Evolutionary conservation across 805 yeast genomes (phyloP).

Genomic region (Torulaspora indica): DNA sequence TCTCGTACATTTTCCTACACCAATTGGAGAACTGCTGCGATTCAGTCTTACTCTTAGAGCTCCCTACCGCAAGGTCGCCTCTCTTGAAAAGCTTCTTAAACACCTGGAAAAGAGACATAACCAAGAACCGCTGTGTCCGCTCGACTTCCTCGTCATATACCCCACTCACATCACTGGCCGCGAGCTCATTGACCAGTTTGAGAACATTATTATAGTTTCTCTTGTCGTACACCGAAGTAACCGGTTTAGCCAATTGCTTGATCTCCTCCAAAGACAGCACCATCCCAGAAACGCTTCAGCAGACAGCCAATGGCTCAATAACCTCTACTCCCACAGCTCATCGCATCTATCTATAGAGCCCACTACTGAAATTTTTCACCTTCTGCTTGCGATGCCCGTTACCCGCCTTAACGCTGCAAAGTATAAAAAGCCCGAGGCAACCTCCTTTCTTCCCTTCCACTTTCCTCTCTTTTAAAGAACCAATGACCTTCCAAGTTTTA

Average conservation of each 20-base stretch:
- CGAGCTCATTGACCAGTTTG: constrained; percentile 27
- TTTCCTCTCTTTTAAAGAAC: constrained; percentile 15
- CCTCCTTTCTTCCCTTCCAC: not conserved
- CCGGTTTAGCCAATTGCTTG: constrained; percentile 27
- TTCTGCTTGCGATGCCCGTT: not conserved
- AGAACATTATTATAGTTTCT: constrained; percentile 33
- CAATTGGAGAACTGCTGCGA: constrained; percentile 47
- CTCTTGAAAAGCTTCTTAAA: constrained; percentile 34
- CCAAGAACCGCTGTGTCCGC: constrained; percentile 27
- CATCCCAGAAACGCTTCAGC: constrained; percentile 8
- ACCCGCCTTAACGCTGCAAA: not conserved
- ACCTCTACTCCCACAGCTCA: constrained; percentile 15
- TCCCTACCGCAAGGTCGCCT: constrained; percentile 28
- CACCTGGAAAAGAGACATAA: constrained; percentile 32
- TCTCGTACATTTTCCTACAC: constrained; percentile 55
- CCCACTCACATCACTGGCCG: constrained; percentile 9
- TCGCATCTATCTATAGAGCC: constrained; percentile 13
- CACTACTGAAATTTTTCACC: constrained; percentile 9
- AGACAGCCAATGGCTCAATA: not conserved
- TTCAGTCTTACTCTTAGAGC: constrained; percentile 24
- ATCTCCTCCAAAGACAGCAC: constrained; percentile 25
- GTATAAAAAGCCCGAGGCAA: constrained; percentile 1
- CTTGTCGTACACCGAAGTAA: constrained; percentile 27
- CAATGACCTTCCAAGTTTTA: constrained; percentile 40
- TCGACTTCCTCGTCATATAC: constrained; percentile 19